Evolutionary conservation across 2,329 filamentous ascomycete genomes (phyloP), one percentile per base, ranked within the genome.

Genomic region (Trichophyton verrucosum): DNA sequence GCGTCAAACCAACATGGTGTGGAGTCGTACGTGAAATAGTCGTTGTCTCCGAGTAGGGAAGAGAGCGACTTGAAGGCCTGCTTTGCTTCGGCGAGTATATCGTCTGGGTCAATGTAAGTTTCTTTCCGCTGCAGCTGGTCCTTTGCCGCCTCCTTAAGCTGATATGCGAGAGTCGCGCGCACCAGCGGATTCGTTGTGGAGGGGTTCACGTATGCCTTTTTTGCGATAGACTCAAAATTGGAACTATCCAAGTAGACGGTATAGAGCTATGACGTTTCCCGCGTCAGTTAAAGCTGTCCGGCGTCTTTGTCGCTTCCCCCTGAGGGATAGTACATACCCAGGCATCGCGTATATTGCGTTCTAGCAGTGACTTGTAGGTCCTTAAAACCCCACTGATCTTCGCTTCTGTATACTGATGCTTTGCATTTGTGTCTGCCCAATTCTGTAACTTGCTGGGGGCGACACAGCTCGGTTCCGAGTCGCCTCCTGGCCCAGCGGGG

Each of bases 1-100:
- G 92, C 91, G 74, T 99, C 94, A 67, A 97, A 92, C 24, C 92
- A 70, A 0, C 85, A 84, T 0, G 92, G 89, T 15, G 73, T 70
- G 33, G 72, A 58, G 72, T 70, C 3, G 76, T 80, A 57, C 68
- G 86, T 87, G 71, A 87, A 88, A 78, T 84, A 86, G 17, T 75
- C 68, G 42, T 83, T 73, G 0, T 80, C 72, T 0, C 79, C 83
- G 8, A 89, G 75, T 7, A 87, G 68, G 20, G 73, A 77, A 1
- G 83, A 82, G 7, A 89, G 73, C 1, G 86, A 83, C 44, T 78
- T 75, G 62, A 88, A 83, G 0, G 86, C 86, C 59, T 82, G 80
- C 24, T 77, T 78, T 1, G 85, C 85, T 64, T 86, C 81, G 9
- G 75, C 76, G 67, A 86, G 81, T 9, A 88, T 71, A 30, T 80